These are phyloP conservation scores for Eleusine coracana DNA, from an alignment of 176 grass and related monocot genomes.

Conservation along the genomic window DNA sequence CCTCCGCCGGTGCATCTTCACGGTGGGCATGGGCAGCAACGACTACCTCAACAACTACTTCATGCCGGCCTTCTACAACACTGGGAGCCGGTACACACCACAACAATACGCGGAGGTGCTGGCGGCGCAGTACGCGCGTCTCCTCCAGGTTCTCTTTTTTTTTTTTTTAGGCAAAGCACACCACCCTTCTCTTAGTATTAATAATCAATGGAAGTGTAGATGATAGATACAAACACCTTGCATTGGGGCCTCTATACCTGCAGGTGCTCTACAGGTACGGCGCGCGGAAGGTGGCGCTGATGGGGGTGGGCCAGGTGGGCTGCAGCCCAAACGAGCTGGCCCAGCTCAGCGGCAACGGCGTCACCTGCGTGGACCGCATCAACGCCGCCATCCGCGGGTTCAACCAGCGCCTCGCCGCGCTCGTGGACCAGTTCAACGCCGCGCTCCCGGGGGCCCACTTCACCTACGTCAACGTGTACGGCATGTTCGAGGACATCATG, in stretches of 20 bases:
- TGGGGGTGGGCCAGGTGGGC: constrained; percentile 81
- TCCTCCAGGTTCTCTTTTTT: constrained; percentile 56
- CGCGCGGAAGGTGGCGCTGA: constrained; percentile 83
- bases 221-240: no score
- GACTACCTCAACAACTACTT: constrained; percentile 99
- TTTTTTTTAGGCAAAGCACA: no score
- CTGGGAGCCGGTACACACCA: constrained; percentile 68
- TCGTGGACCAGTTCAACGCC: constrained; percentile 75
- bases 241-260: no score
- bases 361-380: constrained; percentile 61
- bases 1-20: constrained; percentile 88
- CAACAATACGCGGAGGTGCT: constrained; percentile 75
- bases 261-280: constrained; percentile 65
- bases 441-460: constrained; percentile 70
- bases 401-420: constrained; percentile 54
- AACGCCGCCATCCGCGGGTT: constrained; percentile 76
- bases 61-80: constrained; percentile 76
- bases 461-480: constrained; percentile 81
- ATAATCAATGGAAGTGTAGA: no score
- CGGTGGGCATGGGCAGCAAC: constrained; percentile 89
- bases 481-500: constrained; percentile 71
- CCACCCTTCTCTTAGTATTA: no score
- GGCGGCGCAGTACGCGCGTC: constrained; percentile 57
- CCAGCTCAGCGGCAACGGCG: constrained; percentile 65
- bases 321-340: constrained; percentile 90